phyloP scores from a whole-genome alignment of 768 basidiomycete genomes.

The Suillus americanus region DNA sequence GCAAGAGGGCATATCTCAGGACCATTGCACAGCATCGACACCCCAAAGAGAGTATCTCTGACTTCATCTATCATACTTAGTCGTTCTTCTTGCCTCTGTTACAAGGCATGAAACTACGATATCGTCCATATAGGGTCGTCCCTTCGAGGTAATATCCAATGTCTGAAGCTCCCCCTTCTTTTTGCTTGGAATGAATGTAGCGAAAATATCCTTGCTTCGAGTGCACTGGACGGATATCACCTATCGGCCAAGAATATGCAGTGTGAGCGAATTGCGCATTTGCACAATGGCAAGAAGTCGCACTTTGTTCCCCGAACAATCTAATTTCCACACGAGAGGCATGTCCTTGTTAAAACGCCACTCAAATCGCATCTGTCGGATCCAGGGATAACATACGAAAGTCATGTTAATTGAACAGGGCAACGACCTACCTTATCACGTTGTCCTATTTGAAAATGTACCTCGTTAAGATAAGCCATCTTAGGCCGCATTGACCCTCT shows the following conservation, averaged over 20 bases:
- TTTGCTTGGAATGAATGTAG: neutral
- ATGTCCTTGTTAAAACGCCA: neutral
- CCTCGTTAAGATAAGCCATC: neutral
- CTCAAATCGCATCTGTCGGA: neutral
- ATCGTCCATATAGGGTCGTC: neutral
- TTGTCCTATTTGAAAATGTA: neutral
- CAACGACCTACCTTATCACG: neutral
- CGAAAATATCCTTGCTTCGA: neutral
- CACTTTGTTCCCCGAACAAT: neutral
- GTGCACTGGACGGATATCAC: neutral
- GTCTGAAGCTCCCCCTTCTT: neutral
- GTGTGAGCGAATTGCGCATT: neutral
- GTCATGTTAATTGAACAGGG: neutral
- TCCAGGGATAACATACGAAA: neutral
- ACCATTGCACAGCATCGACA: no score
- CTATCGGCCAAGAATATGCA: neutral
- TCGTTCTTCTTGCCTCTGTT: neutral
- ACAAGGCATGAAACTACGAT: constrained; percentile 1
- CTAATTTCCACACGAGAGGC: neutral
- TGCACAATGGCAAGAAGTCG: neutral
- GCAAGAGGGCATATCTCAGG: no score
- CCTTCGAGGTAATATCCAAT: neutral
- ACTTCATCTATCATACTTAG: neutral
- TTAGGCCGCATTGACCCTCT: neutral
- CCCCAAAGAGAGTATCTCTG: neutral